Evolutionary conservation across 306 rosid genomes (phyloP), one percentile per base, ranked within the genome.

Genomic region (Vigna radiata): DNA sequence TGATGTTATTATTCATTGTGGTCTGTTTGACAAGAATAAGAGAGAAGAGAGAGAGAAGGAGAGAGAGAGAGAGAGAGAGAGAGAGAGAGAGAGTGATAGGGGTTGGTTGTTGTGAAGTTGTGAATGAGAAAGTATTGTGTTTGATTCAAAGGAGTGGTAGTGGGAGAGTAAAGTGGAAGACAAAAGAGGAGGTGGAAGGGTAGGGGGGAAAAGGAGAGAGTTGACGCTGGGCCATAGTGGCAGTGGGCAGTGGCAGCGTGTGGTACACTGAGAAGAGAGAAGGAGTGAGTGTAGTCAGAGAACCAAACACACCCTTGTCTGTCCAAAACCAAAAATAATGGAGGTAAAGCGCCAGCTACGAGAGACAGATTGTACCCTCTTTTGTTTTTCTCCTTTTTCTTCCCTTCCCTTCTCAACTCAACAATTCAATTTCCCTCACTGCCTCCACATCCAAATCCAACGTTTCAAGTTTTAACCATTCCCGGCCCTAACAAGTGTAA

Each of bases 161-260:
- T 13, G 73, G 52, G 69, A 76, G 77, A 41, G 80, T 75, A 69
- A 65, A 69, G 73, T 44, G 71, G 31, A 43, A 61, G 66, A 60
- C 27, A 50, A 52, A 81, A 68, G 60, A 44, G 25, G 66, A 36
- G 64, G 58, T 46, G 73, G 76, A 71, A 31, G 60, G 60, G 60
- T 69, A 75, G 79, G 68, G 83, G 79, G 68, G 83, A 83, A 88
- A 88, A 83, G 89, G 67, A 81, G 84, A 71, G 89, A 83, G 78
- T 86, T 84, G 88, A 85, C 87, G 84, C 37, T 88, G 89, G 90
- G 86, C 94, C 96, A 90, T 90, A 54, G 63, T 78, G 90, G 85
- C 92, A 62, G 83, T 52, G 78, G 48, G 23, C 47, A 78, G 84
- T 66, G 46, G 75, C 86, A 64, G 58, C 1, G 67, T 76, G 55